Base-by-base conservation (phyloP, 495 filamentous ascomycete species). In the Astrothelium subdiscretum region DNA sequence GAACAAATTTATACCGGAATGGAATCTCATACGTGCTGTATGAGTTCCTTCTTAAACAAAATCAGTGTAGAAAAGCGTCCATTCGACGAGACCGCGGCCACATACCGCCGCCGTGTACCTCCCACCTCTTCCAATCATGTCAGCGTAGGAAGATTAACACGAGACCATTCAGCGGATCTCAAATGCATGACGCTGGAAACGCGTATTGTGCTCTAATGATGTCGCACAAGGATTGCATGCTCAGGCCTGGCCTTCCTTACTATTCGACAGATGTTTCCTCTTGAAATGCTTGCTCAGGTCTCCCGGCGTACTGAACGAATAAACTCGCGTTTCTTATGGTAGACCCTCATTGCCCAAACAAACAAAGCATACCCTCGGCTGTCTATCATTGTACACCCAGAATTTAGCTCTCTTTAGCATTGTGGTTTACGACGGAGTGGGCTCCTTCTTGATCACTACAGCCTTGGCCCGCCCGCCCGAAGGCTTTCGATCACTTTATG, bases 201-300 rank as follows among this genome's bases (percentile, higher is more conserved):
- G 8, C 1, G 15, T 38, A 6, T 38, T 38, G 15, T 38, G 1
- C 8, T 8, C 1, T 38, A 38, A 15, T 38, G 35, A 15, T 8
- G 15, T 38, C 35, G 8, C 15, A 38, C 1, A 38, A 38, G 15
- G 35, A 0, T 38, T 38, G 1, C 35, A 38, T 38, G 8, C 35
- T 15, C 8, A 38, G 15, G 8, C 15, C 35, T 38, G 8, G 15
- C 1, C 35, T 38, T 38, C 35, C 35, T 38, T 6, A 8, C 8
- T 38, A 24, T 60, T 60, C 8, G 1, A 43, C 8, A 60, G 0
- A 44, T 60, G 59, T 32, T 77, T 76, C 61, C 69, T 67, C 65
- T 75, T 75, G 27, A 78, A 76, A 63, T 78, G 70, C 64, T 77
- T 78, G 18, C 68, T 74, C 43, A 78, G 63, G 62, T 74, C 69